Conservation (phyloP, 2,329 filamentous ascomycete genomes). For the Colletotrichum tofieldiae region DNA sequence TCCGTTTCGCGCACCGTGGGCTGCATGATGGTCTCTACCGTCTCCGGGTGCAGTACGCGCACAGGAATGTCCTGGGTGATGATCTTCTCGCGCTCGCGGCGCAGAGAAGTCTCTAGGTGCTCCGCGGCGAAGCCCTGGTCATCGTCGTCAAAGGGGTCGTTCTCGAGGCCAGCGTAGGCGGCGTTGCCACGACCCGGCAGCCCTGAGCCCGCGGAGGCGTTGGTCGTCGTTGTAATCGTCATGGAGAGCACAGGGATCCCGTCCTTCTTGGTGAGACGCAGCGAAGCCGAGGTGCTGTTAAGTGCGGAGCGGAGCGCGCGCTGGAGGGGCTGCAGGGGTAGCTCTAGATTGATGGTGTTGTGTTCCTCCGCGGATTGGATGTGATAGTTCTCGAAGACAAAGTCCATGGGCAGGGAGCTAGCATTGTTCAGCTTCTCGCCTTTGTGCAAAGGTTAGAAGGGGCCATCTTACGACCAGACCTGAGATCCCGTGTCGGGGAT, state of each 20-base stretch:
- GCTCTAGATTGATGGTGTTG: constrained; percentile 97
- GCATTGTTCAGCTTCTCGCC: constrained; percentile 19
- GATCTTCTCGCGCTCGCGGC: constrained; percentile 86
- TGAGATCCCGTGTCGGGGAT: constrained; percentile 95
- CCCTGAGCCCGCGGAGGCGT: constrained; percentile 55
- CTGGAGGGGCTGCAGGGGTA: constrained; percentile 89
- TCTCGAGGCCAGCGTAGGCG: constrained; percentile 48
- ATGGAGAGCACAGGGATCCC: constrained; percentile 88
- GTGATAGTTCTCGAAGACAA: constrained; percentile 89
- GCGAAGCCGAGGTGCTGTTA: constrained; percentile 84
- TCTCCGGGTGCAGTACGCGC: constrained; percentile 85
- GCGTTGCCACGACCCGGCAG: constrained; percentile 47
- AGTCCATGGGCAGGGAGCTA: constrained; percentile 77
- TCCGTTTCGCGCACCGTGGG: constrained; percentile 92
- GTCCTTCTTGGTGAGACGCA: constrained; percentile 95
- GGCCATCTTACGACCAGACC: constrained; percentile 86
- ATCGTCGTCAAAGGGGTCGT: constrained; percentile 59
- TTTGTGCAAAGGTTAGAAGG: neutral
- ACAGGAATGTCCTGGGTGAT: constrained; percentile 98
- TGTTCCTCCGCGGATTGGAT: constrained; percentile 86
- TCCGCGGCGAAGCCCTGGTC: constrained; percentile 63
- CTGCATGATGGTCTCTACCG: constrained; percentile 94
- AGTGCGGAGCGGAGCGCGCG: constrained; percentile 92
- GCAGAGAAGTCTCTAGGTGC: constrained; percentile 70
- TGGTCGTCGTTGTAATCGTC: constrained; percentile 87